Conservation (phyloP, 176 grass and related monocot species). For the Aegilops longissima region DNA sequence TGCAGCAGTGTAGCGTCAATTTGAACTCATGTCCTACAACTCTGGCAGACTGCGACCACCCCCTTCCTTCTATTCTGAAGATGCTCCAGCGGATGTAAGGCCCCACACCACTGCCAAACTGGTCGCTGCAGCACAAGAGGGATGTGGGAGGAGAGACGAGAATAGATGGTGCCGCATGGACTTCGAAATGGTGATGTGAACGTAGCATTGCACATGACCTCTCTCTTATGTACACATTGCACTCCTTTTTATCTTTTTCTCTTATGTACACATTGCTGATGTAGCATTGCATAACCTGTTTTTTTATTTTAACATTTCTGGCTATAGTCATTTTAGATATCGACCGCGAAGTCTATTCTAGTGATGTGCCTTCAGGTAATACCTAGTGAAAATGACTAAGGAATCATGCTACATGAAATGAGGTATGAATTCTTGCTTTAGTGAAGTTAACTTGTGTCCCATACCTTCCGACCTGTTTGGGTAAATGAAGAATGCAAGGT, state of each 20-base stretch:
- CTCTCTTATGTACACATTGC: no score
- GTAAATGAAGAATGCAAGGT: not conserved
- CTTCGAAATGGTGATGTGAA: not conserved
- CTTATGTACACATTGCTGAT: not conserved
- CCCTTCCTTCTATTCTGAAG: not conserved
- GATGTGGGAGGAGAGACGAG: not conserved
- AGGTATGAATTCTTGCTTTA: not conserved
- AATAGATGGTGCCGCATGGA: not conserved
- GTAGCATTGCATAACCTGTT: not conserved
- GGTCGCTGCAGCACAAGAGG: not conserved
- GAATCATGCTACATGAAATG: slow-evolving; percentile 1
- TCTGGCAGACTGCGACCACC: not conserved
- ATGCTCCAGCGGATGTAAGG: not conserved
- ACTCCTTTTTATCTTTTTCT: no score
- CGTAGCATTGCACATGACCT: not conserved
- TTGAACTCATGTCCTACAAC: not conserved
- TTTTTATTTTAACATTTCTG: not conserved
- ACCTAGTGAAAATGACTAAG: slow-evolving; percentile 3
- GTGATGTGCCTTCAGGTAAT: slow-evolving; percentile 1
- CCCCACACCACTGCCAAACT: not conserved
- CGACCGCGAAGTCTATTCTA: not conserved
- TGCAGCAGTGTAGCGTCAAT: not conserved
- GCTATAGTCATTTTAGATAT: not conserved
- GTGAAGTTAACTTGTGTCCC: not conserved
- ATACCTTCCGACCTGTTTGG: not conserved